Evolutionary conservation across 371 early-diverging fungal genomes (phyloP).

Genomic region (Entomophthora muscae): DNA sequence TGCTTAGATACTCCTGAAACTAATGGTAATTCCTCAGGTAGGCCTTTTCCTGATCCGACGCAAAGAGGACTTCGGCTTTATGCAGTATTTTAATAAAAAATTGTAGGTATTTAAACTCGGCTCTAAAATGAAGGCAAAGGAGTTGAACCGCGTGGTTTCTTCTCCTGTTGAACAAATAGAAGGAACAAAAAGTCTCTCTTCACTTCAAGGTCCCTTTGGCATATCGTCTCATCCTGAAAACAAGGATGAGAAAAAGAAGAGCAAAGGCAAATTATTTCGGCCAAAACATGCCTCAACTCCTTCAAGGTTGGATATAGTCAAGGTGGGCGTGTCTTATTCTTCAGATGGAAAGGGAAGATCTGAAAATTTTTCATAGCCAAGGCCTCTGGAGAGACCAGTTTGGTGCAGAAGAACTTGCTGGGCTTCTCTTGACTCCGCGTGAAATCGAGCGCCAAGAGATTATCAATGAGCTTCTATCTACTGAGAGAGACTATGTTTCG

Average conservation of each 20-base stretch:
- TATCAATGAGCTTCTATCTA: constrained; percentile 59
- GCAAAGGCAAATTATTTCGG: not conserved
- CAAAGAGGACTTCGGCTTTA: no score
- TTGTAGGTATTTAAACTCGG: no score
- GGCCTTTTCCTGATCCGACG: no score
- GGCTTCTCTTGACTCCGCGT: constrained; percentile 1
- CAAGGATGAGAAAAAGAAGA: not conserved
- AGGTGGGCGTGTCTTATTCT: not conserved
- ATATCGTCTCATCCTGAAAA: not conserved
- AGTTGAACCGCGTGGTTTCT: no score
- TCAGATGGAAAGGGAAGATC: not conserved
- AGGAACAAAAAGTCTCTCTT: no score
- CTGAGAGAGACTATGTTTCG: constrained; percentile 55
- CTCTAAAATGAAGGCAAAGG: no score
- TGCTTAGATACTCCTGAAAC: no score
- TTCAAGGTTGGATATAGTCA: not conserved
- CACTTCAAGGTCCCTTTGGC: no score
- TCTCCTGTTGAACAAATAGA: no score
- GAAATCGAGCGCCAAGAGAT: constrained; percentile 65
- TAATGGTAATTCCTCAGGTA: no score
- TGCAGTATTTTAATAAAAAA: no score
- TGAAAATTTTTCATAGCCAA: not conserved
- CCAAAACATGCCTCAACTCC: not conserved
- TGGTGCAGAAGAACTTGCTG: constrained; percentile 1
- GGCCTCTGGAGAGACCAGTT: constrained; percentile 2